phyloP scores from a whole-genome alignment of 441 rosid genomes.

The Pelargonium cotyledonis region DNA sequence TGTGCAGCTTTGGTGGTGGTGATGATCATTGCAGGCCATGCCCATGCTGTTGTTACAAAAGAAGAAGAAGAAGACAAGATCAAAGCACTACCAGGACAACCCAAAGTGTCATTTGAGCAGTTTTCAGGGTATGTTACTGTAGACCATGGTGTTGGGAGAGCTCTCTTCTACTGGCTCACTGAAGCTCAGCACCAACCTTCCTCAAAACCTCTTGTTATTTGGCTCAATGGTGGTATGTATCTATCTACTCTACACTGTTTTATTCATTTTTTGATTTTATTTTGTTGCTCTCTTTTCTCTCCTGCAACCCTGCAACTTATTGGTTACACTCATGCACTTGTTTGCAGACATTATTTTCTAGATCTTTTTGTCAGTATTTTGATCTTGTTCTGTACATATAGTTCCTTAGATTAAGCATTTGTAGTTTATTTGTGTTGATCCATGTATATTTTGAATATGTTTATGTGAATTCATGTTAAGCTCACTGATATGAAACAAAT shows the following conservation, averaged over 20 bases:
- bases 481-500: too few relatives aligned
- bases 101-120: constrained; percentile 72
- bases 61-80: constrained; percentile 68
- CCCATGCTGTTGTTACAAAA: neutral
- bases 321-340: too few relatives aligned
- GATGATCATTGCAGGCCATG: neutral
- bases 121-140: constrained; percentile 91
- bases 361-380: constrained; percentile 1
- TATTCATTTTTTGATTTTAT: neutral
- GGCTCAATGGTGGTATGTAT: constrained; percentile 93
- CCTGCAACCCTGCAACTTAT: too few relatives aligned
- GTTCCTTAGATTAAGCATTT: too few relatives aligned
- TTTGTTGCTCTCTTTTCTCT: neutral
- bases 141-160: constrained; percentile 55
- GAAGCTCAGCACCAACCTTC: constrained; percentile 48
- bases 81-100: constrained; percentile 84
- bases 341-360: neutral
- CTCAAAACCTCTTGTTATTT: constrained; percentile 72
- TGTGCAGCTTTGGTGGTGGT: constrained; percentile 6
- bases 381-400: too few relatives aligned
- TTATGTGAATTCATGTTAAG: too few relatives aligned
- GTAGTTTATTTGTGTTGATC: too few relatives aligned
- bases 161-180: constrained; percentile 95
- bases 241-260: neutral
- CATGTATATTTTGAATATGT: too few relatives aligned